phyloP scores from a whole-genome alignment of 1,284 basidiomycete species.

The Boletus sp. region DNA sequence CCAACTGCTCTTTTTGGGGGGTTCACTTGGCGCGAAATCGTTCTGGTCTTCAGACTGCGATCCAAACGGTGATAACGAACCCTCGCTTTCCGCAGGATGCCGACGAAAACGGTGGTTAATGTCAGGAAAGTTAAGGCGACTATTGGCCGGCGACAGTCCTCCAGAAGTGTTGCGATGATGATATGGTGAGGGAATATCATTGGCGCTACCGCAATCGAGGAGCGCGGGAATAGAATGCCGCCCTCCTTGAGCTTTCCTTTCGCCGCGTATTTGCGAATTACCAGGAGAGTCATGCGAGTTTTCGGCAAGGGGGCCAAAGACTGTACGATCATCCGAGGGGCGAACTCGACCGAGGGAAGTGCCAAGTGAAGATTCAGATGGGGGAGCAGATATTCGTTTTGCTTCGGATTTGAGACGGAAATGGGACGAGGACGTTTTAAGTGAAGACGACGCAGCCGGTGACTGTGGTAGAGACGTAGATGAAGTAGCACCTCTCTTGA shows the following conservation, averaged over 20 bases:
- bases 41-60: slow-evolving; percentile 47
- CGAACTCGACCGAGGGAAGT: slow-evolving; percentile 40
- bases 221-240: slow-evolving; percentile 30
- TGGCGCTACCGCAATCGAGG: slow-evolving; percentile 33
- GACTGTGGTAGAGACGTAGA: slow-evolving; percentile 33
- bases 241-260: slow-evolving; percentile 41
- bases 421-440: slow-evolving; percentile 35
- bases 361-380: slow-evolving; percentile 38
- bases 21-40: slow-evolving; percentile 29
- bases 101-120: slow-evolving; percentile 38
- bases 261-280: slow-evolving; percentile 41
- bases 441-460: slow-evolving; percentile 29
- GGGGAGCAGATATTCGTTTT: slow-evolving; percentile 23
- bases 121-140: slow-evolving; percentile 39
- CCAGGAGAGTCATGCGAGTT: slow-evolving; percentile 41
- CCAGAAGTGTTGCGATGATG: slow-evolving; percentile 27
- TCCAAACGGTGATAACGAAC: slow-evolving; percentile 42
- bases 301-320: slow-evolving; percentile 45
- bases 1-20: slow-evolving; percentile 4
- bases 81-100: slow-evolving; percentile 40
- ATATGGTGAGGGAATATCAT: slow-evolving; percentile 35
- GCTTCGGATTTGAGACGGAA: slow-evolving; percentile 11
- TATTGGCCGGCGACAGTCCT: slow-evolving; percentile 41
- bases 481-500: slow-evolving; percentile 46
- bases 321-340: slow-evolving; percentile 46